Conservation (phyloP, 2,329 filamentous ascomycete genomes). For the Aspergillus ustus region DNA sequence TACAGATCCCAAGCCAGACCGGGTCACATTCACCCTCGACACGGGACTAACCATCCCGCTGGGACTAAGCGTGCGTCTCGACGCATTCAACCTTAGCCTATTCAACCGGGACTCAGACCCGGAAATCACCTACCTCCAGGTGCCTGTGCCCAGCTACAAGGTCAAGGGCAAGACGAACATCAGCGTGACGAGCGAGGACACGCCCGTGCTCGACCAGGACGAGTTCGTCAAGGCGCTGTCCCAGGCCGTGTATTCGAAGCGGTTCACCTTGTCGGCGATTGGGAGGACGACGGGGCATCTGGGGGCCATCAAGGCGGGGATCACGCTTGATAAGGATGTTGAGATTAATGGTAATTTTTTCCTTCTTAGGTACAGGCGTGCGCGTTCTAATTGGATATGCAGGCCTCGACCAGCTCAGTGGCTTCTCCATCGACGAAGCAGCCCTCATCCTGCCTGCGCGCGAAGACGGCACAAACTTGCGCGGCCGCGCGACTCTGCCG, state of each 20-base stretch:
- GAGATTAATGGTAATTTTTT: conserved; percentile 36
- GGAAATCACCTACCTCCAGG: conserved; percentile 21
- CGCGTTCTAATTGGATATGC: not conserved
- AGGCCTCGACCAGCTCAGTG: conserved; percentile 45
- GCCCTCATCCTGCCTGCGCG: conserved; percentile 44
- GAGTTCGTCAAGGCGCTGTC: conserved; percentile 49
- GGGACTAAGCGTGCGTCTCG: conserved; percentile 25
- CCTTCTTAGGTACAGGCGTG: not conserved
- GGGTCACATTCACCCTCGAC: conserved; percentile 27
- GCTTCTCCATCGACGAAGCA: conserved; percentile 45
- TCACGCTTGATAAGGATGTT: conserved; percentile 50
- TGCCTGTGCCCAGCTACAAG: conserved; percentile 21
- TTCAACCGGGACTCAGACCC: conserved; percentile 47
- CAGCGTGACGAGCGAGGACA: conserved; percentile 39
- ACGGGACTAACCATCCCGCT: conserved; percentile 25
- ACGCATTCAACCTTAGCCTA: conserved; percentile 46
- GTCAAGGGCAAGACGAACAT: conserved; percentile 39
- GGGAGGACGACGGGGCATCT: conserved; percentile 47
- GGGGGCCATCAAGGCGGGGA: conserved; percentile 44
- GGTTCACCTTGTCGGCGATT: conserved; percentile 44
- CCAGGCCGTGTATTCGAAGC: conserved; percentile 45
- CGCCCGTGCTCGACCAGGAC: conserved; percentile 43
- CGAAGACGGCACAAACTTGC: conserved; percentile 49
- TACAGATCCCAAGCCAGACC: conserved; percentile 24
- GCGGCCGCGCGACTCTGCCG: conserved; percentile 50